Percentiles rank a stretch among this genome's conserved stretches.
phyloP scores from a whole-genome alignment of 148 eudicot species.

The Vaccinium darrowii region DNA sequence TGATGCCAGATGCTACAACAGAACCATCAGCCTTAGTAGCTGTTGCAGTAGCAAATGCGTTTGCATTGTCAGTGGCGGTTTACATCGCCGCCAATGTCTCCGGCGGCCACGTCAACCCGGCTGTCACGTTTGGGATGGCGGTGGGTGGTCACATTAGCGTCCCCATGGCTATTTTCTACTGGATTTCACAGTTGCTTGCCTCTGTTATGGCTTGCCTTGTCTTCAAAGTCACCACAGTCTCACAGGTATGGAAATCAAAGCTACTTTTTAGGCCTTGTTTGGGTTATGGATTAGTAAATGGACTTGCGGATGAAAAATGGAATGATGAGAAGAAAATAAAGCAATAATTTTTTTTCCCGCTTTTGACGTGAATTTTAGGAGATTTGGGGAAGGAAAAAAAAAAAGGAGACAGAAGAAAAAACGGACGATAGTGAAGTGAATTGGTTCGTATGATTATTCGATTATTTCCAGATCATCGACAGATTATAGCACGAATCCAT shows the following conservation, averaged over 20 bases:
- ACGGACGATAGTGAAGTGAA: not conserved
- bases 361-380: too few relatives aligned
- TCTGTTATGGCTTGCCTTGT: constrained; percentile 75
- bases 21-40: constrained; percentile 58
- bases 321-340: not conserved
- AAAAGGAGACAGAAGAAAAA: not conserved
- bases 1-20: constrained; percentile 45
- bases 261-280: too few relatives aligned
- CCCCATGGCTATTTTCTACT: constrained; percentile 65
- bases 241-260: constrained; percentile 44
- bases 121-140: constrained; percentile 62
- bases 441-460: too few relatives aligned
- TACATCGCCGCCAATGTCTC: constrained; percentile 49
- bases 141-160: constrained; percentile 74
- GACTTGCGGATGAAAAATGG: not conserved
- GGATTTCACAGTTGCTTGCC: constrained; percentile 72
- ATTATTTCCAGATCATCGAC: not conserved
- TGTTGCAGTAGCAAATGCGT: constrained; percentile 65
- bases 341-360: not conserved
- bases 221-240: constrained; percentile 54
- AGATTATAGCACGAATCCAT: not conserved
- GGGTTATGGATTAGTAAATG: not conserved
- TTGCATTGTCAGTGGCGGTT: constrained; percentile 58
- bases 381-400: too few relatives aligned
- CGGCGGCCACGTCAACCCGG: constrained; percentile 68